These are phyloP conservation scores for Acorus calamus DNA, from an alignment of 106 monocot genomes.

Conservation along the genomic window DNA sequence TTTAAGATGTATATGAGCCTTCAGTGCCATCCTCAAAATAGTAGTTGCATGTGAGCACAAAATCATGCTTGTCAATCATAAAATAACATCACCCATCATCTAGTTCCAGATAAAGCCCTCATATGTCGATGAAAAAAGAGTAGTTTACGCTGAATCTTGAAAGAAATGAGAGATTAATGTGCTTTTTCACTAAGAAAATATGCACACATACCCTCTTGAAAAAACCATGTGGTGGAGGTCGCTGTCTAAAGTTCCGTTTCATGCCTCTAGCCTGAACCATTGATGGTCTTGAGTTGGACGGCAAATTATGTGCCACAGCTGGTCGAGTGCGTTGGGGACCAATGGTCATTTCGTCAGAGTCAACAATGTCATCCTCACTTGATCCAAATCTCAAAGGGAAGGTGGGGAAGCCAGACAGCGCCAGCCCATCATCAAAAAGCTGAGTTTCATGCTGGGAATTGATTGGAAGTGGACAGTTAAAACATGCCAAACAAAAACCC, in stretches of 20 bases:
- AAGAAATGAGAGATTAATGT: no score
- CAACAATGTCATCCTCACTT: slow-evolving; percentile 83
- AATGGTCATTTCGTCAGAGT: slow-evolving; percentile 73
- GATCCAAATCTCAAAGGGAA: slow-evolving; percentile 42
- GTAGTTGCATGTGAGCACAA: no score
- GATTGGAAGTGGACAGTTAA: not conserved
- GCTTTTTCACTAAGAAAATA: not conserved
- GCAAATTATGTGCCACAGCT: slow-evolving; percentile 17
- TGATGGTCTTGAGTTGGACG: slow-evolving; percentile 22
- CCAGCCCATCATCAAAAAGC: slow-evolving; percentile 71
- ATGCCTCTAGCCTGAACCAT: slow-evolving; percentile 40
- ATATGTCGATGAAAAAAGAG: not conserved
- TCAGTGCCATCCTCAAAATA: no score
- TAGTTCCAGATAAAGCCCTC: no score
- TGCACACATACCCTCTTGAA: slow-evolving; percentile 47
- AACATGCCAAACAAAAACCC: not conserved
- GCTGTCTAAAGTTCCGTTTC: slow-evolving; percentile 49
- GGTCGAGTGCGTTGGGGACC: slow-evolving; percentile 27
- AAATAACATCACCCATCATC: no score
- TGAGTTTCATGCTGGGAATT: slow-evolving; percentile 76
- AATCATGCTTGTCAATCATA: no score
- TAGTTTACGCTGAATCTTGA: no score
- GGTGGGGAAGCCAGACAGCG: slow-evolving; percentile 48
- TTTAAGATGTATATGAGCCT: no score
- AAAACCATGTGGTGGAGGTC: slow-evolving; percentile 38